These are phyloP conservation scores for Telfairia occidentalis DNA, from an alignment of 331 rosid species.

Conservation along the genomic window DNA sequence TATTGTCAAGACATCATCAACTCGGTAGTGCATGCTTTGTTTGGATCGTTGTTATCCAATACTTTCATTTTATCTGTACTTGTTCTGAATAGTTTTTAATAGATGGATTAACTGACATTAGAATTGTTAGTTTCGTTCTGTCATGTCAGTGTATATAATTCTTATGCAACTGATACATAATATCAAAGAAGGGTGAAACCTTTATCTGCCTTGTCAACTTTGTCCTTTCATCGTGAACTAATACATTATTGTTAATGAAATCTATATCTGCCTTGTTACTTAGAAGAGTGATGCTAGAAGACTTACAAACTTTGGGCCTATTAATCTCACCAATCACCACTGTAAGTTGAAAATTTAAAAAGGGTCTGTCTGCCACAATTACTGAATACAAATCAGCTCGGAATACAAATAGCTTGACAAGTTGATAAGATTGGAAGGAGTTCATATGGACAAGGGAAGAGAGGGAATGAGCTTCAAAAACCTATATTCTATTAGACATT, in stretches of 20 bases:
- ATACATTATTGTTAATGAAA: background rate
- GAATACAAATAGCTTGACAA: too few species aligned
- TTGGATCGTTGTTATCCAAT: slow-evolving; percentile 1
- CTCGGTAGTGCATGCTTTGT: slow-evolving; percentile 39
- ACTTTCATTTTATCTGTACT: slow-evolving; percentile 4
- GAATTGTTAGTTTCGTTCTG: background rate
- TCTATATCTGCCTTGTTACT: background rate
- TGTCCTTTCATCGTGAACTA: background rate
- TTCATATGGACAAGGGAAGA: background rate
- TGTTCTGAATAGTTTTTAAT: background rate
- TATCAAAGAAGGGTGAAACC: background rate
- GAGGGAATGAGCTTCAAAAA: background rate
- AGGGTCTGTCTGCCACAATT: background rate
- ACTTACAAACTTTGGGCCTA: background rate
- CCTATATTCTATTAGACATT: background rate
- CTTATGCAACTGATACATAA: background rate
- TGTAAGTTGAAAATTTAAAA: background rate
- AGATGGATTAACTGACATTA: background rate
- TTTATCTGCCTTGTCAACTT: background rate
- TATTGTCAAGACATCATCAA: slow-evolving; percentile 89
- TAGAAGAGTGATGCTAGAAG: background rate
- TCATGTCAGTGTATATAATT: background rate
- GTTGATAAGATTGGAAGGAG: background rate
- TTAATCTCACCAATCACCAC: background rate
- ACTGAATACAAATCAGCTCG: background rate